Evolutionary conservation across 345 rosid species (phyloP).

Genomic region (Gynandropsis gynandra): DNA sequence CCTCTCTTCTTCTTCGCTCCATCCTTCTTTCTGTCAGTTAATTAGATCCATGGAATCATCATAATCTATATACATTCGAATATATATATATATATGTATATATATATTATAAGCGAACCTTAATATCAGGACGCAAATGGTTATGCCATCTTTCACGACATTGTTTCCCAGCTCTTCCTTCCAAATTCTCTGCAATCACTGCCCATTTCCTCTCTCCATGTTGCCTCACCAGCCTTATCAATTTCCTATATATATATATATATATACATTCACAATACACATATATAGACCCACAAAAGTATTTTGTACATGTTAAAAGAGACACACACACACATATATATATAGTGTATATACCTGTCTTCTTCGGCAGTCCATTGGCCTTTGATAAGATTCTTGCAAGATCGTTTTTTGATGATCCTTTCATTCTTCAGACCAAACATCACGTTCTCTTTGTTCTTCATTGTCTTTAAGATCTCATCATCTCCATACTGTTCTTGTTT

Average conservation of each 20-base stretch:
- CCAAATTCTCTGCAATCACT: constrained; percentile 62
- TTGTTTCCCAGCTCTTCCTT: constrained; percentile 90
- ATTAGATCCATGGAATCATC: neutral
- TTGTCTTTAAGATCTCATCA: constrained; percentile 17
- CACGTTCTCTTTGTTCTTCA: constrained; percentile 31
- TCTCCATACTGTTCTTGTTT: constrained; percentile 24
- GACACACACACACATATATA: neutral
- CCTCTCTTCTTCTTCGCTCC: constrained; percentile 90
- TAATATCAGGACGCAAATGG: constrained; percentile 88
- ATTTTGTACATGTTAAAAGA: neutral
- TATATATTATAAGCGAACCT: constrained; percentile 34
- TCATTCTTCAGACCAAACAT: constrained; percentile 25
- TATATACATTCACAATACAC: neutral
- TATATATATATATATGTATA: neutral
- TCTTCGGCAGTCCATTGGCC: constrained; percentile 98
- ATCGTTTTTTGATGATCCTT: constrained; percentile 35
- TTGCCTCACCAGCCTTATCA: constrained; percentile 71
- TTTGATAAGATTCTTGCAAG: constrained; percentile 52
- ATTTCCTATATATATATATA: constrained; percentile 38
- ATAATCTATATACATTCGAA: constrained; percentile 1
- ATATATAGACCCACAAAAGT: neutral
- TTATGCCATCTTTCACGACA: constrained; percentile 99
- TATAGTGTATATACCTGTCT: constrained; percentile 53
- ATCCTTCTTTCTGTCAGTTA: constrained; percentile 87
- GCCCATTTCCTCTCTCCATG: constrained; percentile 90